Percentiles rank a stretch among this genome's conserved stretches.
Evolutionary conservation across 2,329 filamentous ascomycete species (phyloP).

Genomic region (Sporothrix brasiliensis): DNA sequence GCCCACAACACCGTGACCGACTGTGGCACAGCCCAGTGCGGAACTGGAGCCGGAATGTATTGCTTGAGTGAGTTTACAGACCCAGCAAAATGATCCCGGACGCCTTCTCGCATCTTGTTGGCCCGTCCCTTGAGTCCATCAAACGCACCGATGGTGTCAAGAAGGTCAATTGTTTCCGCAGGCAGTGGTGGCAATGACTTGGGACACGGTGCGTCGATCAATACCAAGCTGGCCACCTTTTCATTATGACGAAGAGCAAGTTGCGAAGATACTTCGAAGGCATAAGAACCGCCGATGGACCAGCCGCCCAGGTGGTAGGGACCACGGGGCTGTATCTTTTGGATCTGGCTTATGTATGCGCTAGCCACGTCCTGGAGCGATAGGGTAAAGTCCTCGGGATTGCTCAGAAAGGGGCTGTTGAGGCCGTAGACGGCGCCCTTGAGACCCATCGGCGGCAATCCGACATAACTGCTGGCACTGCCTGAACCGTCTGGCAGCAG

Average conservation of each 20-base stretch:
- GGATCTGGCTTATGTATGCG: neutral
- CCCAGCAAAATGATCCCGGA: slow-evolving; percentile 23
- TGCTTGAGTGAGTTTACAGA: slow-evolving; percentile 24
- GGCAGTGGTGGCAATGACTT: slow-evolving; percentile 1
- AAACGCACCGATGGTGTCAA: slow-evolving; percentile 7
- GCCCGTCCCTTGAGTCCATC: neutral
- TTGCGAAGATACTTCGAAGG: slow-evolving; percentile 25
- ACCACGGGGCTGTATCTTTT: slow-evolving; percentile 8
- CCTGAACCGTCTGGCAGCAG: slow-evolving; percentile 21
- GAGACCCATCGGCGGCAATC: slow-evolving; percentile 4
- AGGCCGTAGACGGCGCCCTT: slow-evolving; percentile 28
- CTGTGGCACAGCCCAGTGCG: slow-evolving; percentile 11
- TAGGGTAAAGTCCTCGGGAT: slow-evolving; percentile 2
- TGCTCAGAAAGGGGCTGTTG: slow-evolving; percentile 20
- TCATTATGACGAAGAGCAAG: slow-evolving; percentile 1
- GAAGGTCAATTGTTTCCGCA: slow-evolving; percentile 10
- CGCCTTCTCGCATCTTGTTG: slow-evolving; percentile 18
- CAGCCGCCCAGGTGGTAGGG: slow-evolving; percentile 22
- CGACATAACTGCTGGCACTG: slow-evolving; percentile 26
- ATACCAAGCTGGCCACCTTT: slow-evolving; percentile 8
- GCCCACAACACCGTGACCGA: slow-evolving; percentile 23
- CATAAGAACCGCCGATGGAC: slow-evolving; percentile 23
- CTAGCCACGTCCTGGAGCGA: slow-evolving; percentile 5
- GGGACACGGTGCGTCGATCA: slow-evolving; percentile 16
- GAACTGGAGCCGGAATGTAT: slow-evolving; percentile 19